These are phyloP conservation scores for Alisma plantagoaquatica DNA, from an alignment of 106 monocot species.

Conservation along the genomic window DNA sequence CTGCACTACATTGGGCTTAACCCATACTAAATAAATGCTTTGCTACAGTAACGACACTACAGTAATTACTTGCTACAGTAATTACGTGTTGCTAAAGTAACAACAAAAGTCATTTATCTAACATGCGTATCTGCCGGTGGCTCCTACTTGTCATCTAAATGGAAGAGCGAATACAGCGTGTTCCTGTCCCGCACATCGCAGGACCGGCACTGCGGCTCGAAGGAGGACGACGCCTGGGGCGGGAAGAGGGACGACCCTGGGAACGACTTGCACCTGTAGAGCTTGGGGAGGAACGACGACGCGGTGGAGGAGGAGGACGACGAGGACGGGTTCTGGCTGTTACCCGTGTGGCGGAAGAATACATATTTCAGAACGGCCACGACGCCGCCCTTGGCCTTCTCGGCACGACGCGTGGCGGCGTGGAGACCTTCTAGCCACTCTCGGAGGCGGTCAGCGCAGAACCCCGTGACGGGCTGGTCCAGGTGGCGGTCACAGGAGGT, in stretches of 20 bases:
- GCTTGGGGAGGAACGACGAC: slow-evolving; percentile 29
- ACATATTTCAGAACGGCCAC: slow-evolving; percentile 32
- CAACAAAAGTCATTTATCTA: no score
- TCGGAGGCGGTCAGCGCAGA: slow-evolving; percentile 77
- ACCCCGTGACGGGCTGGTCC: slow-evolving; percentile 48
- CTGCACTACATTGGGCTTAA: no score
- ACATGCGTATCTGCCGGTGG: not conserved
- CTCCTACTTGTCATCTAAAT: slow-evolving; percentile 18
- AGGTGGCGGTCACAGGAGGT: slow-evolving; percentile 49
- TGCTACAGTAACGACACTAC: no score
- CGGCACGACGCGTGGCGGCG: slow-evolving; percentile 29
- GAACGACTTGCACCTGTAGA: slow-evolving; percentile 34
- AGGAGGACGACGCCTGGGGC: slow-evolving; percentile 5
- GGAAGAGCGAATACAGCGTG: slow-evolving; percentile 35
- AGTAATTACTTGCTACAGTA: no score
- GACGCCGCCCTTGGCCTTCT: slow-evolving; percentile 21
- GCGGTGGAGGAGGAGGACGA: no score
- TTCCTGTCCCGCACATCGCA: slow-evolving; percentile 35
- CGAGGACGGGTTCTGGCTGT: not conserved
- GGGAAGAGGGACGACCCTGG: not conserved
- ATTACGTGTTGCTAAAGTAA: no score
- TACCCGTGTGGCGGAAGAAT: no score
- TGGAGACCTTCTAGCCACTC: slow-evolving; percentile 55
- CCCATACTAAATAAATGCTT: no score
- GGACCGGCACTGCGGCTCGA: slow-evolving; percentile 42